Conservation (phyloP, 805 yeast species). For the Ogataea degrootiae region DNA sequence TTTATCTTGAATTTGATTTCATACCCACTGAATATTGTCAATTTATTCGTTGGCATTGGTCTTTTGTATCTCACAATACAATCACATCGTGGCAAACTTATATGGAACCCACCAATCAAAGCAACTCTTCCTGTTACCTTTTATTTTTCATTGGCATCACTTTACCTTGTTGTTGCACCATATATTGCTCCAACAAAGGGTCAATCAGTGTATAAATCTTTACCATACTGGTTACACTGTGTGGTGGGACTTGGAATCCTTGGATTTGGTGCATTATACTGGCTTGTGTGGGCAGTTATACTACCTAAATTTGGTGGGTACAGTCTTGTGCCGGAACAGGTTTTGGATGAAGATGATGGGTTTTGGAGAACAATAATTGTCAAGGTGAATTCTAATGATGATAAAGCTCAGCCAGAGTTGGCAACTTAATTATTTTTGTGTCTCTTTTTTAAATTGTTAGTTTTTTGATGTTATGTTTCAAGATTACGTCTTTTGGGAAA, state of each 20-base stretch:
- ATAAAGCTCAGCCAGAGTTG: too few relatives aligned
- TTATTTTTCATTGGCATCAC: conserved; percentile 61
- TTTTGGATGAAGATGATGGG: conserved; percentile 51
- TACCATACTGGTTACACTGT: conserved; percentile 65
- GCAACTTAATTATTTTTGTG: too few relatives aligned
- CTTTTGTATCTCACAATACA: conserved; percentile 53
- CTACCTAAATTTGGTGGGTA: conserved; percentile 55
- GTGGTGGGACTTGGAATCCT: conserved; percentile 80
- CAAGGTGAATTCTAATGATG: conserved; percentile 24
- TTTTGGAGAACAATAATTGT: conserved; percentile 64
- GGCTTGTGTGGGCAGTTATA: conserved; percentile 57
- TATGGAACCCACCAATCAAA: conserved; percentile 69
- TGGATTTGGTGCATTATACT: conserved; percentile 59
- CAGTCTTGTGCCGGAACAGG: conserved; percentile 46
- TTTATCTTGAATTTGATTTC: conserved; percentile 74
- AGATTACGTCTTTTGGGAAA: too few relatives aligned
- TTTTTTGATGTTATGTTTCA: too few relatives aligned
- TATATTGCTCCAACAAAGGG: conserved; percentile 68
- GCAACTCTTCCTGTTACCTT: conserved; percentile 59
- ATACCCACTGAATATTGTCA: conserved; percentile 76
- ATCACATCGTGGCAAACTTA: conserved; percentile 41
- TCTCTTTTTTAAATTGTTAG: too few relatives aligned
- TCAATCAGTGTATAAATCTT: conserved; percentile 59
- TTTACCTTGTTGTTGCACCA: conserved; percentile 71
- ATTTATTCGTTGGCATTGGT: conserved; percentile 59